Evolutionary conservation across 352 stramenopile genomes (phyloP).

Genomic region (Pythium dissotocum): DNA sequence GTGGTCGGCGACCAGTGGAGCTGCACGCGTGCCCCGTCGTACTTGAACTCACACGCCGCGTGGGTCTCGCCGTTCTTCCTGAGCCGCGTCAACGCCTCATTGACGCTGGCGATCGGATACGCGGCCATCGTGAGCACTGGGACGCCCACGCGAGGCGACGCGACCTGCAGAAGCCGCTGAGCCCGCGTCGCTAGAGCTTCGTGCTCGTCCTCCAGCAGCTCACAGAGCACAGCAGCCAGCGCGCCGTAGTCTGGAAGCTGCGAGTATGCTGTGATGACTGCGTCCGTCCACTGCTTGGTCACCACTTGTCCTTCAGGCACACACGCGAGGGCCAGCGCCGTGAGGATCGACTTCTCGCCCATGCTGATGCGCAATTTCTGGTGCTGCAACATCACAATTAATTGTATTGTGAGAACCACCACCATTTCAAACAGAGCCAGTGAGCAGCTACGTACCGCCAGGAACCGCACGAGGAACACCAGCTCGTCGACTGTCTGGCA

Average conservation of each 20-base stretch:
- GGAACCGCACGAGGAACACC: conserved; percentile 63
- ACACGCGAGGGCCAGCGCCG: conserved; percentile 55
- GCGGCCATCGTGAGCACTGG: conserved; percentile 82
- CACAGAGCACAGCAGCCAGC: conserved; percentile 43
- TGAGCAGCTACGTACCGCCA: conserved; percentile 52
- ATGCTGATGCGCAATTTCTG: conserved; percentile 83
- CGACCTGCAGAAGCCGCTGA: conserved; percentile 31
- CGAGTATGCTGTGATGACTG: conserved; percentile 65
- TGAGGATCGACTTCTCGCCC: conserved; percentile 80
- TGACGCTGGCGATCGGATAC: conserved; percentile 69
- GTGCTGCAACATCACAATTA: conserved; percentile 39
- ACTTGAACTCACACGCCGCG: conserved; percentile 83
- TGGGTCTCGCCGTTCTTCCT: conserved; percentile 34
- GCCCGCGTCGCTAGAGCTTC: conserved; percentile 31
- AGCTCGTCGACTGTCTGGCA: conserved; percentile 57
- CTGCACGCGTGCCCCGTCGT: conserved; percentile 80
- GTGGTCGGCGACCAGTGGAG: conserved; percentile 42
- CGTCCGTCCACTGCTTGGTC: conserved; percentile 53
- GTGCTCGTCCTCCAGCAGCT: conserved; percentile 21
- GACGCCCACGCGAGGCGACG: conserved; percentile 44
- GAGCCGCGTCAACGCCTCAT: conserved; percentile 46
- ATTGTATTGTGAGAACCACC: background rate
- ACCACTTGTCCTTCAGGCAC: conserved; percentile 5
- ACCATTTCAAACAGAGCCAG: no score
- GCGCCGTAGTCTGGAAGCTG: conserved; percentile 67